Base-by-base conservation (phyloP, 23 red algal genomes). In the Gracilaria domingensis region DNA sequence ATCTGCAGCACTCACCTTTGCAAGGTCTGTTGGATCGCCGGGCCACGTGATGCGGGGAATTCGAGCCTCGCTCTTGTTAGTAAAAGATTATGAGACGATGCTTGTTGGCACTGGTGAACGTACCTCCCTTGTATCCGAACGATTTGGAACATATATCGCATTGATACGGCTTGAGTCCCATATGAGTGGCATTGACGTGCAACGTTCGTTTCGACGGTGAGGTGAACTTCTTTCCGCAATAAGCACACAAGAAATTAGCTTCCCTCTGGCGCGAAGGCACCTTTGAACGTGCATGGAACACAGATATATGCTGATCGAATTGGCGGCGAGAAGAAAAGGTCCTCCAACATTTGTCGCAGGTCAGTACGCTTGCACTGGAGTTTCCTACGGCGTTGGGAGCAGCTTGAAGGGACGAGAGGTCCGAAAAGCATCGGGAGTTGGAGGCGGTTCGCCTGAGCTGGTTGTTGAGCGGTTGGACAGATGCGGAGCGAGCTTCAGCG, bases 101-200 rank as follows among this genome's bases (percentile, higher is more conserved):
- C n/a, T n/a, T n/a, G n/a, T n/a, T n/a, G 8, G 33, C 28, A 16
- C 64, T 30, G 24, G 39, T 20, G 40, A 34, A 58, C 84, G 16
- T 87, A 87, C 84, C 84, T 87, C 84, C 84, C 47, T 75, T 87
- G 29, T 87, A 87, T 6, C 84, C 84, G 38, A 87, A 87, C 12
- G 84, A 87, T 51, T 87, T 87, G 17, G 50, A 66, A 55, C 84
- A 87, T 37, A 61, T 24, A 6, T 70, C 50, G 47, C 84, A 87
- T 23, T 73, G 84, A 20, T 73, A 87, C 0, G 84, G 84, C 11
- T 71, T 66, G 4, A 87, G 24, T n/a, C 84, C 84, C 53, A 75
- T 56, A 30, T 87, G 84, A 8, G 84, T 75, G 11, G 67, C 84
- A 28, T 87, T 87, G 2, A 73, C 42, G 30, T 87, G 84, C 49